Base-by-base conservation (phyloP, 805 yeast genomes). In the Ogataea dorogensis region DNA sequence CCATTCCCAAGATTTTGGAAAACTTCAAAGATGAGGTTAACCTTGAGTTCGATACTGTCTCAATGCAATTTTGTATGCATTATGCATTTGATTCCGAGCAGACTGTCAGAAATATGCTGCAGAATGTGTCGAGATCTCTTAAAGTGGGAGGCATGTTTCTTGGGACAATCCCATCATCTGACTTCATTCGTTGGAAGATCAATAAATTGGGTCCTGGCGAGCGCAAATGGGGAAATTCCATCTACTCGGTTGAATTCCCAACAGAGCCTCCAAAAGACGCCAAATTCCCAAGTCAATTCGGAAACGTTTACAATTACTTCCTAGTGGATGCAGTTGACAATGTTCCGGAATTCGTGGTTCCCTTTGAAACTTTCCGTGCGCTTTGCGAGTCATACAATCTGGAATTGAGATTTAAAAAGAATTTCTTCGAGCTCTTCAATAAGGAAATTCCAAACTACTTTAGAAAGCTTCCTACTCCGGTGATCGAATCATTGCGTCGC, bases 321-420 rank as follows among this genome's bases (percentile, higher is more conserved):
- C 65, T 93, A 40, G 79, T 79, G 46, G 98, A 93, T 64, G 98
- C 99, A 0, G 91, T 93, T 31, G 96, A 87, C 44, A 81, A 93
- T 51, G 96, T 93, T 16, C 98, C 98, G 0, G 99, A 93, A 55
- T 93, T 84, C 53, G 94, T 93, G 5, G 96, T 93, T 5, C 98
- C 97, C 1, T 88, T 93, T 61, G 97, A 91, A 53, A 75, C 81
- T 1, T 75, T 93, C 40, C 71, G 95, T 59, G 76, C 81, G 38
- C 63, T 91, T 36, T 94, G 96, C 28, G 86, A 81, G 54, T 94
- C 87, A 40, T 85, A 79, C 58, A 86, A 86, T 10, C 61, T 91
- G 44, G 81, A 78, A 38, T 63, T 93, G 40, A 73, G 81, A 41
- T 77, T 77, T 49, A 81, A 81, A 52, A 79, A 79, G 67, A 81